These are phyloP conservation scores for Yamadazyma sp. DNA, from an alignment of 805 yeast species.

Conservation along the genomic window DNA sequence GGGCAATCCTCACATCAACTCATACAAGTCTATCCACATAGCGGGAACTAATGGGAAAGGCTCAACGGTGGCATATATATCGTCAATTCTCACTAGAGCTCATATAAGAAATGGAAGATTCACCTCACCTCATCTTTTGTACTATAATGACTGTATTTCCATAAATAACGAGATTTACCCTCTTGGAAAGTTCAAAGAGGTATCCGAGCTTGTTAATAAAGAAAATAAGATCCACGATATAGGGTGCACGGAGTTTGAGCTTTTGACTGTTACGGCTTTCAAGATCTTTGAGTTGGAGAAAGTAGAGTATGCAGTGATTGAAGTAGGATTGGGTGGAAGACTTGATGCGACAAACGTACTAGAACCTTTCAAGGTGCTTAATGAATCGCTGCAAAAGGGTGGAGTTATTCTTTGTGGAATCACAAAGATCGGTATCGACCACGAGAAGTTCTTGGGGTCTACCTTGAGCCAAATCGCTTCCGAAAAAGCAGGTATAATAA, in stretches of 20 bases:
- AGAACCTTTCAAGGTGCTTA: constrained; percentile 21
- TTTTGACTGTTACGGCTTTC: constrained; percentile 82
- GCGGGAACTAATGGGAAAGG: constrained; percentile 99
- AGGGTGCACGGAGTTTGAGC: constrained; percentile 85
- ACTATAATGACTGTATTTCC: constrained; percentile 72
- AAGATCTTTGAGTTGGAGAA: constrained; percentile 60
- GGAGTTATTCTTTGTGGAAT: constrained; percentile 68
- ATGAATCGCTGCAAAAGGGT: constrained; percentile 3
- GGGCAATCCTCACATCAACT: constrained; percentile 64
- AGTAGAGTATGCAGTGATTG: constrained; percentile 79
- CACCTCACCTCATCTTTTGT: constrained; percentile 83
- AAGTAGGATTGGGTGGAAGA: constrained; percentile 92
- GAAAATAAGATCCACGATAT: constrained; percentile 43
- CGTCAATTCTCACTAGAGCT: constrained; percentile 56
- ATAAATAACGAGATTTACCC: constrained; percentile 62
- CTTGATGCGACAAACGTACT: constrained; percentile 86
- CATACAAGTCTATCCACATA: constrained; percentile 73
- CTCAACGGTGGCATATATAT: constrained; percentile 79
- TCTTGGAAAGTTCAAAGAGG: constrained; percentile 40
- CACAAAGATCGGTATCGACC: constrained; percentile 85
- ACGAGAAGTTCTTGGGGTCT: constrained; percentile 71
- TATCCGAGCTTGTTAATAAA: constrained; percentile 41
- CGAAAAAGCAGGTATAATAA: constrained; percentile 87
- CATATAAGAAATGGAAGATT: constrained; percentile 67
- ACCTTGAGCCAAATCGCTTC: constrained; percentile 64